Evolutionary conservation across 108 stramenopile species (phyloP), one percentile per base, ranked within the genome.

Genomic region (Schizochytrium sp.): DNA sequence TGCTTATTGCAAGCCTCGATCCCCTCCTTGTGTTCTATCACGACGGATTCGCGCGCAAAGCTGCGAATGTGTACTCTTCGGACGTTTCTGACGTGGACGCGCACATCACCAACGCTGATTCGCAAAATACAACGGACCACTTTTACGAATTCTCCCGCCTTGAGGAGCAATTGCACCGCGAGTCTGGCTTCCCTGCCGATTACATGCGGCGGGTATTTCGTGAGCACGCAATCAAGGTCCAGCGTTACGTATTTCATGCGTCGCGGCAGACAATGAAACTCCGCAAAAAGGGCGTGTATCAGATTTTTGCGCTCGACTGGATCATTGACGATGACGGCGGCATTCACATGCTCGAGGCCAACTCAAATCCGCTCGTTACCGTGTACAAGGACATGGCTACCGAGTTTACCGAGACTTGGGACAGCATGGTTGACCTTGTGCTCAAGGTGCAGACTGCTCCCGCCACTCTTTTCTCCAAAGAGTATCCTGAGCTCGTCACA

Each of bases 381-480:
- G 48, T 83, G n/a, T 83, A 53, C 76, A 83, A 83, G 4, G 76
- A 83, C 51, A 53, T 83, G 76, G 25, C 19, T 14, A 28, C 19
- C 23, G 76, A 83, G 76, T 83, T 83, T 53, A 83, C 76, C 12
- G 76, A 83, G 76, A 83, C 76, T 16, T 83, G 76, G 76, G 76
- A 83, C 76, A 53, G 76, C 76, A 83, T 83, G 76, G 51, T 53
- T 0, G 76, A 83, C 5, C 76, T 83, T 12, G 76, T 83, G 10
- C 45, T 83, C 45, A 83, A 83, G 51, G 76, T 83, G 48, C 76
- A 83, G 45, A 53, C 76, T 23, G 76, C 45, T 43, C 76, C 76
- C 10, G 76, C 45, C 8, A 28, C 48, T 6, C 76, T 83, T 23
- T 83, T 83, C 23, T 83, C 76, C 6, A 14, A 12, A 6, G 76